phyloP scores from a whole-genome alignment of 2,329 filamentous ascomycete genomes.

The Nannizzia gypsea region DNA sequence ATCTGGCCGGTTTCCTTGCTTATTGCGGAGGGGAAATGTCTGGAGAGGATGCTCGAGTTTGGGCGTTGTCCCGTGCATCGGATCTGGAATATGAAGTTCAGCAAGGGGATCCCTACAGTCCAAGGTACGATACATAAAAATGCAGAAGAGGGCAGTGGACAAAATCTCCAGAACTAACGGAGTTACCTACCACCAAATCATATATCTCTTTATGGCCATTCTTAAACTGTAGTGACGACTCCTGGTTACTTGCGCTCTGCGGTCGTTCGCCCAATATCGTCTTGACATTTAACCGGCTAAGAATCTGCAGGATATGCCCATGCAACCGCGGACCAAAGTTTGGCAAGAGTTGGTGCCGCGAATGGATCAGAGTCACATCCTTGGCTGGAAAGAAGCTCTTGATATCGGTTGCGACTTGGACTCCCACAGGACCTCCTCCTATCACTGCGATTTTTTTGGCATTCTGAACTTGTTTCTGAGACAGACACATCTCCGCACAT shows the following conservation, averaged over 20 bases:
- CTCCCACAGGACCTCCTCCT: neutral
- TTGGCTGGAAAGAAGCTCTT: neutral
- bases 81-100: neutral
- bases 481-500: neutral
- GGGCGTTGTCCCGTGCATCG: too few species aligned
- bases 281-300: neutral
- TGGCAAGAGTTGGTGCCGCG: neutral
- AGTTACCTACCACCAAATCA: conserved; percentile 9
- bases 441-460: neutral
- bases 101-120: neutral
- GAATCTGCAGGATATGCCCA: neutral
- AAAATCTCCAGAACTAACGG: neutral
- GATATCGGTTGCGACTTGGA: neutral
- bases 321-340: neutral
- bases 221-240: conserved; percentile 7
- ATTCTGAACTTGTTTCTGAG: neutral
- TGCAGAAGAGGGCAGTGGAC: neutral
- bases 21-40: too few species aligned
- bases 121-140: neutral
- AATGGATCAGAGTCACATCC: neutral
- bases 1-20: too few species aligned
- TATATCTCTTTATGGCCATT: conserved; percentile 10
- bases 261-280: neutral
- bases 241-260: neutral
- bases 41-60: too few species aligned